A percentile compares a stretch with the other conserved stretches of the same genome.
Conservation (phyloP, 1,139 yeast species). For the Blastobotrys illinoisensis region DNA sequence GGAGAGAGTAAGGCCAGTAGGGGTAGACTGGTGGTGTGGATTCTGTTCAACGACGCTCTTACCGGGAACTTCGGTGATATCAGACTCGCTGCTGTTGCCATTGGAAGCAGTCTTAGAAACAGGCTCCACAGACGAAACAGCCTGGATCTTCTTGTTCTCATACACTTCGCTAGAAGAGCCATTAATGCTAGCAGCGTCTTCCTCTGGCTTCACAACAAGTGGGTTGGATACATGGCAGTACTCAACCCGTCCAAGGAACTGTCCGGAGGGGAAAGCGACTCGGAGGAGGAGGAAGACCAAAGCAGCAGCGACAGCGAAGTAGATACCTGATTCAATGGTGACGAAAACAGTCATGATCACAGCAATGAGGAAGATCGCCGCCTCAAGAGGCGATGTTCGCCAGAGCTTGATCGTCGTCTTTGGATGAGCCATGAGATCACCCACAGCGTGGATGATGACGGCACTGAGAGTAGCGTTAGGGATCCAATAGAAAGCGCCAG, state of each 20-base stretch:
- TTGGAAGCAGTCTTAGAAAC: not conserved
- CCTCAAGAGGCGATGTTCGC: slow-evolving; percentile 71
- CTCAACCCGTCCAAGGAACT: slow-evolving; percentile 69
- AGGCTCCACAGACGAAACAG: not conserved
- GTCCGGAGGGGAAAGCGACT: slow-evolving; percentile 74
- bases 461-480: slow-evolving; percentile 87
- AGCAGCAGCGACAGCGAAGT: slow-evolving; percentile 84
- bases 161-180: not conserved
- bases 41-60: not conserved
- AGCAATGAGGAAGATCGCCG: slow-evolving; percentile 67
- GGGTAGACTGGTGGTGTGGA: not conserved
- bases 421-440: slow-evolving; percentile 74
- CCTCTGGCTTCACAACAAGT: slow-evolving; percentile 36
- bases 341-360: slow-evolving; percentile 77
- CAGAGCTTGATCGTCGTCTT: slow-evolving; percentile 69
- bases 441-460: slow-evolving; percentile 91
- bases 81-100: not conserved
- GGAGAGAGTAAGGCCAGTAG: slow-evolving; percentile 5
- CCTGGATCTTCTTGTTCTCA: slow-evolving; percentile 1
- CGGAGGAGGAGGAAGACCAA: slow-evolving; percentile 68
- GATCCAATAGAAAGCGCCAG: slow-evolving; percentile 78
- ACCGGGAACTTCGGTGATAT: not conserved
- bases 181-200: not conserved
- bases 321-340: slow-evolving; percentile 82
- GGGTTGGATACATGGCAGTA: slow-evolving; percentile 42